Evolutionary conservation across 352 stramenopile genomes (phyloP), one percentile per base, ranked within the genome.

Genomic region (Phytophthora macrochlamydospora): DNA sequence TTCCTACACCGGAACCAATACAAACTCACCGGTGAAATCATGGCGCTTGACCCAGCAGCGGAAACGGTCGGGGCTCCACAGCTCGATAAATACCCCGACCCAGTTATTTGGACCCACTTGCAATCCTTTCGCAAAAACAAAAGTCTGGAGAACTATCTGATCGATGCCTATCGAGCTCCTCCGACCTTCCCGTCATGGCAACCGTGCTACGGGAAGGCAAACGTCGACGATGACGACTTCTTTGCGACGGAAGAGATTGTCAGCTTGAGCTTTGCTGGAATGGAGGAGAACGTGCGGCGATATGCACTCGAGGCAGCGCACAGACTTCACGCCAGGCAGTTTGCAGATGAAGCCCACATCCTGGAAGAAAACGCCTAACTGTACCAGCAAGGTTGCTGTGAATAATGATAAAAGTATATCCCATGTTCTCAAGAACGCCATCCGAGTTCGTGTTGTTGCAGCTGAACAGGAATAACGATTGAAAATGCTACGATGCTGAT

Each of bases 91-190:
- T 53, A 60, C 33, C 52, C 61, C 40, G 73, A 81, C 46, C 74
- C 74, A 5, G 59, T 66, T 12, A 71, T 87, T 49, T 83, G 80
- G 71, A 86, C 81, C n/a, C 78, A 87, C 50, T 56, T 90, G 61
- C 51, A 79, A 63, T 67, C 78, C 45, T 77, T 89, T 65, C 77
- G 77, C 55, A 67, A 68, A 4, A 73, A 52, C 24, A 62, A 59
- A 0, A 61, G 48, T 11, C 58, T 56, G 3, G 44, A 14, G 7
- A 58, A 79, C 55, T 85, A 81, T 56, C 59, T 54, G 51, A 67
- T 85, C 14, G 74, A 81, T 42, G 79, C 81, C 57, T 85, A 69
- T 52, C 56, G 79, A 24, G 71, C 56, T 46, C 51, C 46, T 13
- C 44, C 59, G 4, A 35, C 46, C 9, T 73, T 79, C 33, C 71